These are phyloP conservation scores for Leptosphaerulina australis DNA, from an alignment of 2,329 filamentous ascomycete species.

Conservation along the genomic window DNA sequence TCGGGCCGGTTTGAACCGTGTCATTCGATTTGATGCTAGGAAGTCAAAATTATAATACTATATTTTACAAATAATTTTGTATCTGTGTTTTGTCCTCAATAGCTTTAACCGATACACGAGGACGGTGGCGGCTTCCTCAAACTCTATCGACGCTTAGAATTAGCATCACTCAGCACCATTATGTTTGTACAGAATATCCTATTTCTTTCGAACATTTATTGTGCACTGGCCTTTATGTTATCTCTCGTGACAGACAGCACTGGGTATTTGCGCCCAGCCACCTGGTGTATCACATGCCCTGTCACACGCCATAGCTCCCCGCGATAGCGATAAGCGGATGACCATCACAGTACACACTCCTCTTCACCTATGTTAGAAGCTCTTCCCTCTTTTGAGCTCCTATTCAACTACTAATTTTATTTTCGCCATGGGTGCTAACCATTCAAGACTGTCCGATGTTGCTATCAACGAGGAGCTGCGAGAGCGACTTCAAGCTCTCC, in stretches of 20 bases:
- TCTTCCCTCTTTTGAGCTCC: constrained; percentile 2
- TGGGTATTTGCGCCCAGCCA: constrained; percentile 8
- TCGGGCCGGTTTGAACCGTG: constrained; percentile 20
- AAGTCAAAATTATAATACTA: not conserved
- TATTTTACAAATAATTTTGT: no score
- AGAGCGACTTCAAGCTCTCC: constrained; percentile 53
- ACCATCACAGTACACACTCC: constrained; percentile 13
- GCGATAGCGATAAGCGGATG: constrained; percentile 15
- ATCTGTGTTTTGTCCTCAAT: no score
- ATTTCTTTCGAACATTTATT: not conserved
- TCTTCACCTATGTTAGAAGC: constrained; percentile 1
- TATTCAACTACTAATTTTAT: constrained; percentile 1
- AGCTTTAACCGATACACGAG: no score
- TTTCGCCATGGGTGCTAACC: constrained; percentile 42
- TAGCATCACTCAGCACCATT: no score
- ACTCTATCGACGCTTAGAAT: no score
- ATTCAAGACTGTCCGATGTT: constrained; percentile 45
- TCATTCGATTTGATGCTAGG: constrained; percentile 14
- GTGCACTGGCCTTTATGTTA: not conserved
- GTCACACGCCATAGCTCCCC: constrained; percentile 12
- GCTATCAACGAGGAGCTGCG: constrained; percentile 49
- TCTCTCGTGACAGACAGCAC: constrained; percentile 6
- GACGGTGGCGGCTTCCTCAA: no score
- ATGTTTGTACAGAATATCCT: no score
- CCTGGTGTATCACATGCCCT: constrained; percentile 16